Evolutionary conservation across 2,329 filamentous ascomycete genomes (phyloP).

Genomic region (Alternaria panax): DNA sequence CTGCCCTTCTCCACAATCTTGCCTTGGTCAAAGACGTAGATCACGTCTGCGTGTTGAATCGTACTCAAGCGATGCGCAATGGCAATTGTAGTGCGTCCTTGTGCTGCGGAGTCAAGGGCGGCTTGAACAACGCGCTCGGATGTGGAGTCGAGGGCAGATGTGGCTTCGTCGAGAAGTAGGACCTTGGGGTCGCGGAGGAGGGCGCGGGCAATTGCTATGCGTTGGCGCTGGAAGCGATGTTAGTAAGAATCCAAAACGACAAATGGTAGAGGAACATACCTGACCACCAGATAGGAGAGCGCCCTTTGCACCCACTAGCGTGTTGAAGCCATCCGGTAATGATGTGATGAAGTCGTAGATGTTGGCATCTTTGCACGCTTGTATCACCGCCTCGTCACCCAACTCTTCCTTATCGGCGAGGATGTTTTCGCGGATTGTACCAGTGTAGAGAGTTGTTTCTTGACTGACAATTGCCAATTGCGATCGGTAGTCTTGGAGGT

Average conservation of each 20-base stretch:
- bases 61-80: slow-evolving; percentile 92
- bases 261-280: neutral
- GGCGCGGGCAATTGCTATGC: slow-evolving; percentile 90
- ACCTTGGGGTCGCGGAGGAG: slow-evolving; percentile 92
- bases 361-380: slow-evolving; percentile 75
- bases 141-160: slow-evolving; percentile 47
- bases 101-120: slow-evolving; percentile 80
- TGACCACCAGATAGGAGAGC: slow-evolving; percentile 69
- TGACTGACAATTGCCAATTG: slow-evolving; percentile 92
- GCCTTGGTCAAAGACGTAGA: slow-evolving; percentile 95
- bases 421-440: slow-evolving; percentile 87
- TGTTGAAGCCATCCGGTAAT: slow-evolving; percentile 76
- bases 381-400: slow-evolving; percentile 73
- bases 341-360: slow-evolving; percentile 51
- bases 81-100: slow-evolving; percentile 90
- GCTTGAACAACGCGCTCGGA: slow-evolving; percentile 79
- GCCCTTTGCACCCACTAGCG: slow-evolving; percentile 86
- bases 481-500: slow-evolving; percentile 84
- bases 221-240: slow-evolving; percentile 73
- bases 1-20: slow-evolving; percentile 84
- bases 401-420: slow-evolving; percentile 70
- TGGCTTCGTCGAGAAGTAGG: slow-evolving; percentile 58
- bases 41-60: slow-evolving; percentile 92
- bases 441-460: slow-evolving; percentile 93
- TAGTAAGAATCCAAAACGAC: neutral